phyloP scores from a whole-genome alignment of 83 land plant species.

The Picea mariana region DNA sequence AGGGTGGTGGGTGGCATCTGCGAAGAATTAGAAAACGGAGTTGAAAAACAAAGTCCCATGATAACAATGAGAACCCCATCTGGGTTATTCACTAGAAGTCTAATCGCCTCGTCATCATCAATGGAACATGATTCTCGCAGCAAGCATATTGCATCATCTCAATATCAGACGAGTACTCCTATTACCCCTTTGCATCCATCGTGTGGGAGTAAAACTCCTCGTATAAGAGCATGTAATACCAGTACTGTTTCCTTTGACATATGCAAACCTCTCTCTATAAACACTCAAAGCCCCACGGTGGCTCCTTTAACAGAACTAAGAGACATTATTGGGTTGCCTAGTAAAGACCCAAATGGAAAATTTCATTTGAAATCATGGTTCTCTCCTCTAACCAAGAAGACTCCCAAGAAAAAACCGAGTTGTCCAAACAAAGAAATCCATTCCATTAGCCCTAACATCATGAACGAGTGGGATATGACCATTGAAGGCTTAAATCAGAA shows the following conservation, averaged over 20 bases:
- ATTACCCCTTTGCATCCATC: conserved; percentile 5
- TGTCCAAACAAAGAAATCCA: conserved; percentile 15
- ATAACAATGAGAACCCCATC: background rate
- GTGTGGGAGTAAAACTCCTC: background rate
- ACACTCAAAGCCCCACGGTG: conserved; percentile 25
- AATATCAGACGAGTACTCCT: background rate
- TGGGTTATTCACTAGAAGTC: conserved; percentile 10
- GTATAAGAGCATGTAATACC: background rate
- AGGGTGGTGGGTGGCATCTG: background rate
- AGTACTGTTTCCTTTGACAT: conserved; percentile 37
- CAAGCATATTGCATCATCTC: background rate
- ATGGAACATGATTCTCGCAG: conserved; percentile 1
- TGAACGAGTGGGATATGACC: conserved; percentile 48
- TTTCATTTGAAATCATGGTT: conserved; percentile 37
- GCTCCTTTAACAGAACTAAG: background rate
- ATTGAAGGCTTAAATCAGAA: conserved; percentile 57
- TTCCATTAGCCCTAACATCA: conserved; percentile 7
- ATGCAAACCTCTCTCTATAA: conserved; percentile 43
- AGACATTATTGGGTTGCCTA: conserved; percentile 4
- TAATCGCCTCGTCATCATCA: background rate
- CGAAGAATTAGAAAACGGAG: background rate
- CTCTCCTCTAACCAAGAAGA: conserved; percentile 33
- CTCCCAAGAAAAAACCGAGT: conserved; percentile 10
- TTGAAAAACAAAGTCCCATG: conserved; percentile 7
- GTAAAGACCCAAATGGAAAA: conserved; percentile 9